Conservation (phyloP, 2,329 filamentous ascomycete species). For the Aspergillus pseudotamarii region DNA sequence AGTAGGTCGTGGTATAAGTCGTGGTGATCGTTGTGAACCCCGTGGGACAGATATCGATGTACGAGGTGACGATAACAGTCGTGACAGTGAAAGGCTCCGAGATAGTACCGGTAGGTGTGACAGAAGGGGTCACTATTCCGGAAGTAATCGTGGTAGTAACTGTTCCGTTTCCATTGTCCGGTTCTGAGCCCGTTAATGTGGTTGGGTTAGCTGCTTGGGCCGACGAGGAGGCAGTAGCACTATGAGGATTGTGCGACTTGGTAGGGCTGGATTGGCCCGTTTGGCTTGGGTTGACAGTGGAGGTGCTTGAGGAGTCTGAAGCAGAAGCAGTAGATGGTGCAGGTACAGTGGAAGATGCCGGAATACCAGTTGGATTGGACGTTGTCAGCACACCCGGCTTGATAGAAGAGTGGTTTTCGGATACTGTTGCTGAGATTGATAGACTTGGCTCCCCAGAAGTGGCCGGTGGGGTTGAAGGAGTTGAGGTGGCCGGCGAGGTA, state of each 20-base stretch:
- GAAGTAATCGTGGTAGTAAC: constrained; percentile 11
- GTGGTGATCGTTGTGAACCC: constrained; percentile 46
- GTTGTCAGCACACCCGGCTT: not conserved
- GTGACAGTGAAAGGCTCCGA: constrained; percentile 33
- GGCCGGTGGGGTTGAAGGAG: not conserved
- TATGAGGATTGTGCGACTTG: not conserved
- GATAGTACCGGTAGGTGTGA: constrained; percentile 19
- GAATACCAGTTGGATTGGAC: not conserved
- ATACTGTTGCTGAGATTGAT: not conserved
- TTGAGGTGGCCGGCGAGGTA: not conserved
- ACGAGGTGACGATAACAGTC: constrained; percentile 44
- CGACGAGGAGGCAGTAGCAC: constrained; percentile 6
- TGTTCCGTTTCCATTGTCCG: constrained; percentile 13
- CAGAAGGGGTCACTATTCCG: constrained; percentile 13
- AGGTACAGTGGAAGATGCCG: not conserved
- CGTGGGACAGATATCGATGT: constrained; percentile 46
- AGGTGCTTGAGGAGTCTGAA: not conserved
- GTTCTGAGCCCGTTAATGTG: not conserved
- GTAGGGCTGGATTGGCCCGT: constrained; percentile 2
- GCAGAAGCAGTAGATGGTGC: not conserved
- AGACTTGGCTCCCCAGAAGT: not conserved
- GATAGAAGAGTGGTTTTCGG: not conserved
- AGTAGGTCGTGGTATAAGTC: constrained; percentile 42
- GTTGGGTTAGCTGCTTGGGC: constrained; percentile 1
- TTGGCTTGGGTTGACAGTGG: not conserved